These are phyloP conservation scores for Tylopilus sp. DNA, from an alignment of 768 basidiomycete genomes.

Conservation along the genomic window DNA sequence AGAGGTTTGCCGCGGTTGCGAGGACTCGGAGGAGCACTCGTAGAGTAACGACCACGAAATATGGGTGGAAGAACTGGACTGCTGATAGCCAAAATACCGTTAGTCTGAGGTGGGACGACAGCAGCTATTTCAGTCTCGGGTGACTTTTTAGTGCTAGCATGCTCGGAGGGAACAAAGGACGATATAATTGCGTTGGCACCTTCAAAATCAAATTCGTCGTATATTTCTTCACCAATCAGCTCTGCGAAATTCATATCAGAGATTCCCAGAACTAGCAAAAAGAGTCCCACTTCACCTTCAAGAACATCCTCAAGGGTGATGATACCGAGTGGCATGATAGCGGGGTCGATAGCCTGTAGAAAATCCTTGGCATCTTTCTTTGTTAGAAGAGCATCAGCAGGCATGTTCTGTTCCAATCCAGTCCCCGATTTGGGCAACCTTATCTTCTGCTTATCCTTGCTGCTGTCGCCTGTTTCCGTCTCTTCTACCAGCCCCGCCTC, in stretches of 20 bases:
- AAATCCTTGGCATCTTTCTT: constrained; percentile 80
- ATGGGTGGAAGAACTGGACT: constrained; percentile 37
- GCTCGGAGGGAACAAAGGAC: constrained; percentile 36
- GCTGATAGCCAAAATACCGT: constrained; percentile 11
- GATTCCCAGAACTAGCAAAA: not conserved
- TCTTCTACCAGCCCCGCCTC: constrained; percentile 22
- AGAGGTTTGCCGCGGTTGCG: constrained; percentile 24
- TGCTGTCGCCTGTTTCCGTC: constrained; percentile 11
- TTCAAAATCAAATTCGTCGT: constrained; percentile 84
- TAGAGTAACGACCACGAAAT: constrained; percentile 45
- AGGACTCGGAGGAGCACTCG: constrained; percentile 57
- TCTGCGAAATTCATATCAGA: constrained; percentile 42
- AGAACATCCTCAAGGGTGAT: constrained; percentile 92
- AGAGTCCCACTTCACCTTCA: constrained; percentile 52
- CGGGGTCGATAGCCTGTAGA: constrained; percentile 76
- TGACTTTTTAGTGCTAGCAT: constrained; percentile 32
- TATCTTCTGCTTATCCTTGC: constrained; percentile 25
- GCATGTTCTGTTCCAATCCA: constrained; percentile 77
- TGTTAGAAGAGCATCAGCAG: constrained; percentile 80
- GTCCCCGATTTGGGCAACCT: constrained; percentile 34
- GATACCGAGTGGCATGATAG: constrained; percentile 82
- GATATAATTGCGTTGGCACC: constrained; percentile 59
- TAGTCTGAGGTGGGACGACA: constrained; percentile 4
- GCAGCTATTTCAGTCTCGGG: constrained; percentile 16
- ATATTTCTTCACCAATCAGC: constrained; percentile 90